These are phyloP conservation scores for Fusarium caatingaense DNA, from an alignment of 2,329 filamentous ascomycete species.

Conservation along the genomic window DNA sequence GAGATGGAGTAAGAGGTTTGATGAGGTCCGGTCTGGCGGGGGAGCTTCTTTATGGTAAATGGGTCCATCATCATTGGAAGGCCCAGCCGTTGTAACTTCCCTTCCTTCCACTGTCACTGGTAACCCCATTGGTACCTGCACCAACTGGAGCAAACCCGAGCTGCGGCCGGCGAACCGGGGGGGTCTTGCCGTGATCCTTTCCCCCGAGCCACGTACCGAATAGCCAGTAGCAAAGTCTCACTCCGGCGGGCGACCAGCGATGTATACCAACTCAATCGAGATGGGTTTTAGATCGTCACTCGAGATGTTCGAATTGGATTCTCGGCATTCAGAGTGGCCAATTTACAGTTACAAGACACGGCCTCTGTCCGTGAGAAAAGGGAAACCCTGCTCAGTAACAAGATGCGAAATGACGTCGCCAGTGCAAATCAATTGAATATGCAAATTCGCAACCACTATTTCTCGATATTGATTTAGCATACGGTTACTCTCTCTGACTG, in stretches of 20 bases:
- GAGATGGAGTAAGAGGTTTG: slow-evolving; percentile 37
- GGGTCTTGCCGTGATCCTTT: slow-evolving; percentile 46
- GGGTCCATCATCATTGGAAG: slow-evolving; percentile 41
- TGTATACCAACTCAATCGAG: neutral
- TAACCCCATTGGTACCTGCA: slow-evolving; percentile 45
- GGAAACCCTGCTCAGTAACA: neutral
- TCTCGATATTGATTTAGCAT: neutral
- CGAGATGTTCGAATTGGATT: slow-evolving; percentile 12
- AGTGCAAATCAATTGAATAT: neutral
- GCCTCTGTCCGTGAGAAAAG: slow-evolving; percentile 16
- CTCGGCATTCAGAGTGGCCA: slow-evolving; percentile 33
- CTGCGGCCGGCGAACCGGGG: slow-evolving; percentile 47
- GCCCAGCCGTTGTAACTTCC: slow-evolving; percentile 28
- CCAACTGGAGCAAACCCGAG: slow-evolving; percentile 37
- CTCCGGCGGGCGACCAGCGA: slow-evolving; percentile 18
- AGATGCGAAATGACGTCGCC: slow-evolving; percentile 20
- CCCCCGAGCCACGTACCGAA: slow-evolving; percentile 47
- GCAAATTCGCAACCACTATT: neutral
- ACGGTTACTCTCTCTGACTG: neutral
- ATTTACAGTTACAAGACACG: neutral
- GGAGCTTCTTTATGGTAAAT: slow-evolving; percentile 47
- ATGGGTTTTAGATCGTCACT: slow-evolving; percentile 27
- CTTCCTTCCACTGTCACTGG: slow-evolving; percentile 24
- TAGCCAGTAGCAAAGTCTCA: slow-evolving; percentile 26
- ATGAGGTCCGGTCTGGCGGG: slow-evolving; percentile 41